A percentile compares a stretch with the other conserved stretches of the same genome.
These are phyloP conservation scores for Ziziphus jujuba DNA, from an alignment of 306 rosid genomes.

Conservation along the genomic window DNA sequence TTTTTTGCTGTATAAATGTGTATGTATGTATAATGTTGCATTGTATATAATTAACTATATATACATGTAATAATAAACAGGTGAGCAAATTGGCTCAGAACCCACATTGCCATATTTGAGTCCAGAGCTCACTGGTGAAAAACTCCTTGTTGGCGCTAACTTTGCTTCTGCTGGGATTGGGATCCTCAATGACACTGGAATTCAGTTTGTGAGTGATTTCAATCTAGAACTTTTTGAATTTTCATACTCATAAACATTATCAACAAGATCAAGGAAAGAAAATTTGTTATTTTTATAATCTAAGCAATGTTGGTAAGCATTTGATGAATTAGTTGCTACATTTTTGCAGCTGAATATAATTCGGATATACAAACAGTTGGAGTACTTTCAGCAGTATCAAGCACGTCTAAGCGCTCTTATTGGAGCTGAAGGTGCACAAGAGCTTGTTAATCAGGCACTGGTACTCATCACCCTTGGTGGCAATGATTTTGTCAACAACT, in stretches of 20 bases:
- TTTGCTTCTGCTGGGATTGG: conserved; percentile 96
- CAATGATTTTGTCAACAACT: conserved; percentile 88
- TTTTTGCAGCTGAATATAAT: conserved; percentile 68
- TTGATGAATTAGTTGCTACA: background rate
- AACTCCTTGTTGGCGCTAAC: conserved; percentile 75
- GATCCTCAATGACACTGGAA: conserved; percentile 81
- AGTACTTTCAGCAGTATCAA: conserved; percentile 62
- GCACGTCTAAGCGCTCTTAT: conserved; percentile 49
- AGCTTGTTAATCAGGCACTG: conserved; percentile 55
- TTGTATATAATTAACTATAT: no score
- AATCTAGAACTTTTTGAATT: no score
- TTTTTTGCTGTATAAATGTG: background rate
- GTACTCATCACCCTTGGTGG: conserved; percentile 81
- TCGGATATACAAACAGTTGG: conserved; percentile 53
- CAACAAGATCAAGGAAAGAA: background rate
- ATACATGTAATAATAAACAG: conserved; percentile 20
- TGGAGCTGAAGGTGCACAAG: conserved; percentile 40
- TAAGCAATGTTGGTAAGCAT: background rate
- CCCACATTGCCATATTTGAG: conserved; percentile 83
- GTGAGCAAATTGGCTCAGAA: conserved; percentile 69
- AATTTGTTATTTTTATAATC: no score
- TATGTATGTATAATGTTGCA: no score
- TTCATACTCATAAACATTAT: background rate
- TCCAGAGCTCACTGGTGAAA: conserved; percentile 54
- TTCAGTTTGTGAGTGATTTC: conserved; percentile 67